Conservation (phyloP, 164 flowering plant species). For the Piper longum region DNA sequence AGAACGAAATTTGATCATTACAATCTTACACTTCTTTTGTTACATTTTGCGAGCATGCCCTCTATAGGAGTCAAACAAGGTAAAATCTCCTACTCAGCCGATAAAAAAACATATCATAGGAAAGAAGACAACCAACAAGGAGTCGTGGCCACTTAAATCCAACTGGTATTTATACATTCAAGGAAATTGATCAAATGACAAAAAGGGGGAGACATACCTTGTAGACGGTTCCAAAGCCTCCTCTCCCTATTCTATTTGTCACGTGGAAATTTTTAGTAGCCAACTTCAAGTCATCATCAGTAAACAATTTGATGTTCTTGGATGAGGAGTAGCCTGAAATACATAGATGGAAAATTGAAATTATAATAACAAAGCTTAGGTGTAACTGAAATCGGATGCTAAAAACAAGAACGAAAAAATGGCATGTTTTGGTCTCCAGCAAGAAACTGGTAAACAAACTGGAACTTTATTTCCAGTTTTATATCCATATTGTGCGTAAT, state of each 20-base stretch:
- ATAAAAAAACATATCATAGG: neutral
- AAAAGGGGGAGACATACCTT: conserved; percentile 27
- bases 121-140: neutral
- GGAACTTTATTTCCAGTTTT: too few species aligned
- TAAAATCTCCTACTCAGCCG: neutral
- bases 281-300: conserved; percentile 37
- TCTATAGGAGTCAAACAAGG: too few species aligned
- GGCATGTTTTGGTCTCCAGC: neutral
- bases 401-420: neutral
- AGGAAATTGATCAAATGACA: neutral
- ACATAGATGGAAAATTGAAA: neutral
- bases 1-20: too few species aligned
- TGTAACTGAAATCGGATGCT: too few species aligned
- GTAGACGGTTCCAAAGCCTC: conserved; percentile 73
- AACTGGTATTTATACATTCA: neutral
- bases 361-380: neutral
- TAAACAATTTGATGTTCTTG: conserved; percentile 25
- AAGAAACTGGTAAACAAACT: too few species aligned
- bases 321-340: conserved; percentile 20
- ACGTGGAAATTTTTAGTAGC: conserved; percentile 45
- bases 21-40: neutral
- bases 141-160: neutral
- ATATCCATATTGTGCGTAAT: too few species aligned
- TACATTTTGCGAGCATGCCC: neutral
- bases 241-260: conserved; percentile 54